Conservation (phyloP, 2,329 filamentous ascomycete species). For the Neonectria neomacrospora region DNA sequence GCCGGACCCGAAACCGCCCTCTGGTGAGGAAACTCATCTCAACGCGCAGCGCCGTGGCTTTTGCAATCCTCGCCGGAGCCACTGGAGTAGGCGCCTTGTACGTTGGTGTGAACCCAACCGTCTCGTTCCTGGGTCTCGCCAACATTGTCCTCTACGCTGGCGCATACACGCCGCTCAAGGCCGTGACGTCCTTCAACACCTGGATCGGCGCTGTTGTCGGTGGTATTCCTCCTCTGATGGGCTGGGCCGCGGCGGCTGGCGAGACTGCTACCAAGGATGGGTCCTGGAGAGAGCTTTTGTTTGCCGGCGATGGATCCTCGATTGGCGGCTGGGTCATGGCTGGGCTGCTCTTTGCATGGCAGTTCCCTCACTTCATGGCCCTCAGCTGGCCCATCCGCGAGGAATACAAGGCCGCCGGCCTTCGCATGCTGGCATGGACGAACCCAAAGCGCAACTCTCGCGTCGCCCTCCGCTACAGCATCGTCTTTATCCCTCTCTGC, state of each 20-base stretch:
- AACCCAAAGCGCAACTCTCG: slow-evolving; percentile 87
- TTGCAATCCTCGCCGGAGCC: slow-evolving; percentile 78
- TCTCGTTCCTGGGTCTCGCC: slow-evolving; percentile 82
- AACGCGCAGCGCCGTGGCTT: slow-evolving; percentile 75
- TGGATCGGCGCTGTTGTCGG: slow-evolving; percentile 95
- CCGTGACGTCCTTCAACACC: slow-evolving; percentile 86
- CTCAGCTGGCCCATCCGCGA: slow-evolving; percentile 88
- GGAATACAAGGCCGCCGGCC: slow-evolving; percentile 81
- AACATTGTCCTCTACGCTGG: slow-evolving; percentile 94
- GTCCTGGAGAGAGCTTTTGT: slow-evolving; percentile 80
- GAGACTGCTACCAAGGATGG: slow-evolving; percentile 82
- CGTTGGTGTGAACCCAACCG: slow-evolving; percentile 93
- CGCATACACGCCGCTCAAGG: slow-evolving; percentile 92
- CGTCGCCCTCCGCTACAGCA: slow-evolving; percentile 87
- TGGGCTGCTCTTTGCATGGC: slow-evolving; percentile 89
- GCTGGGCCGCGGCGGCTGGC: slow-evolving; percentile 94
- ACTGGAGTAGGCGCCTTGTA: slow-evolving; percentile 80
- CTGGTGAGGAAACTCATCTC: slow-evolving; percentile 85
- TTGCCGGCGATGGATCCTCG: slow-evolving; percentile 69
- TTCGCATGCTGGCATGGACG: slow-evolving; percentile 83
- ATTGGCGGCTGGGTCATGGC: slow-evolving; percentile 91
- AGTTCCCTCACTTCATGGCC: slow-evolving; percentile 98
- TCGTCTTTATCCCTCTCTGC: slow-evolving; percentile 89
- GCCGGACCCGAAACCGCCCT: slow-evolving; percentile 88
- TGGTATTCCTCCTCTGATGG: slow-evolving; percentile 95